These are phyloP conservation scores for Chlamydomonas sphaeroides DNA, from an alignment of 139 green algal genomes.

Conservation along the genomic window DNA sequence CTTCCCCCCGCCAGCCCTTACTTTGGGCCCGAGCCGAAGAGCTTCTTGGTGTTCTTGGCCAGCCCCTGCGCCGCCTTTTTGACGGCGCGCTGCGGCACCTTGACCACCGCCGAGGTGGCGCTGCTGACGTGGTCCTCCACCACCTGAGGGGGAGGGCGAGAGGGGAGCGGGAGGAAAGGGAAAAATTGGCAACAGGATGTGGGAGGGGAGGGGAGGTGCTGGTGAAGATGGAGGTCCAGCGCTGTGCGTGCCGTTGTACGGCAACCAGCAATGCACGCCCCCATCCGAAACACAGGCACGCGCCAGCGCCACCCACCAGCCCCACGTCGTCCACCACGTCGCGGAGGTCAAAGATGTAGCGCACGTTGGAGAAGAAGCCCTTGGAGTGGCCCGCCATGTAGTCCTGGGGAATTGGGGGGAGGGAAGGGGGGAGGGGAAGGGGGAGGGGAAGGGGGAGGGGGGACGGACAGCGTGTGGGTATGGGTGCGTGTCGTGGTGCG, in stretches of 20 bases:
- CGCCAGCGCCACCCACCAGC: constrained; percentile 42
- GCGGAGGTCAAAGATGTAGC: constrained; percentile 86
- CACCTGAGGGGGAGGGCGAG: constrained; percentile 36
- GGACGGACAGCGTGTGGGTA: background rate
- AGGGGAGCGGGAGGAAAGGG: too few relatives aligned
- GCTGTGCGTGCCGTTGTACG: too few relatives aligned
- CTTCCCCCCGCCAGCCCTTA: background rate
- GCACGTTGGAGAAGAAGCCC: constrained; percentile 81
- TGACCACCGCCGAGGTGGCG: constrained; percentile 41
- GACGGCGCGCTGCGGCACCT: constrained; percentile 40
- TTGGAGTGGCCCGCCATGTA: constrained; percentile 70
- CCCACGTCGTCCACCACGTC: constrained; percentile 82
- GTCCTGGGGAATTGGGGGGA: constrained; percentile 48
- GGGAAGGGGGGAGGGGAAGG: background rate
- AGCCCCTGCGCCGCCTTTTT: constrained; percentile 48
- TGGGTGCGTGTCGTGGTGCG: too few relatives aligned
- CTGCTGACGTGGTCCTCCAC: constrained; percentile 54
- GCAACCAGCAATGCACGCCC: too few relatives aligned
- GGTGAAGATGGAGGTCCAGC: too few relatives aligned
- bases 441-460: background rate
- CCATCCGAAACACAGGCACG: background rate
- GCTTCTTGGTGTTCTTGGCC: constrained; percentile 39
- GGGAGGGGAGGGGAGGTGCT: too few relatives aligned
- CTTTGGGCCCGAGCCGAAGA: constrained; percentile 21
- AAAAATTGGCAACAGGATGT: too few relatives aligned